phyloP scores from a whole-genome alignment of 2,329 filamentous ascomycete species.

The Diaporthe vexans region DNA sequence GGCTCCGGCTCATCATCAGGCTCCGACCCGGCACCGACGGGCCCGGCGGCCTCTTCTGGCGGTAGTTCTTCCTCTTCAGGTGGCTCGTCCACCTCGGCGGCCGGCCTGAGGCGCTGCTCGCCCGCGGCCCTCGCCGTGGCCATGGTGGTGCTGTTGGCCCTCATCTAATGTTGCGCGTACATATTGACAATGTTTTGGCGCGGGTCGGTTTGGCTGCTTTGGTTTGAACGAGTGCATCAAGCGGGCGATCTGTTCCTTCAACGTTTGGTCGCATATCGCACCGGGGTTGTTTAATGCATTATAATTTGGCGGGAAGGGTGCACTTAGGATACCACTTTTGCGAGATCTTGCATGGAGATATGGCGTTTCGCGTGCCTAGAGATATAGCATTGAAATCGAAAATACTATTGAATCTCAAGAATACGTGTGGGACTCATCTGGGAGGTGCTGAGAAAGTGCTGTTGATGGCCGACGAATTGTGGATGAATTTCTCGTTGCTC shows the following conservation, averaged over 20 bases:
- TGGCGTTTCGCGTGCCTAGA: conserved; percentile 22
- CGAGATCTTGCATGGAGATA: conserved; percentile 31
- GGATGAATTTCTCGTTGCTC: too few species aligned
- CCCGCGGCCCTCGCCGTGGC: conserved; percentile 36
- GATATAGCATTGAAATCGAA: background rate
- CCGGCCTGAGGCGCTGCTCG: conserved; percentile 20
- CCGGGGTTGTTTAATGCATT: conserved; percentile 3
- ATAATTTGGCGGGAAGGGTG: background rate
- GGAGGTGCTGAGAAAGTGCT: too few species aligned
- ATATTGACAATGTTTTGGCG: too few species aligned
- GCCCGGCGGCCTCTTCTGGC: conserved; percentile 10
- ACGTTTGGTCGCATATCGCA: background rate
- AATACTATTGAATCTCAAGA: background rate
- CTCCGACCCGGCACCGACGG: background rate
- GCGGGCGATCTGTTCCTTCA: background rate
- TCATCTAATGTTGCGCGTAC: conserved; percentile 10
- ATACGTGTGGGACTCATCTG: too few species aligned
- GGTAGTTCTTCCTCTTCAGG: background rate
- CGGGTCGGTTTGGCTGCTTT: too few species aligned
- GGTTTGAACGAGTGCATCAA: conserved; percentile 1
- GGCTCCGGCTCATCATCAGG: conserved; percentile 5
- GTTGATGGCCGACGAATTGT: too few species aligned
- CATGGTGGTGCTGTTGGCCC: conserved; percentile 28
- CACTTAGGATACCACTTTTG: conserved; percentile 17
- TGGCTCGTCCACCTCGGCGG: conserved; percentile 35